Evolutionary conservation across 192 early-diverging fungal genomes (phyloP).

Genomic region (Gonapodya sp.): DNA sequence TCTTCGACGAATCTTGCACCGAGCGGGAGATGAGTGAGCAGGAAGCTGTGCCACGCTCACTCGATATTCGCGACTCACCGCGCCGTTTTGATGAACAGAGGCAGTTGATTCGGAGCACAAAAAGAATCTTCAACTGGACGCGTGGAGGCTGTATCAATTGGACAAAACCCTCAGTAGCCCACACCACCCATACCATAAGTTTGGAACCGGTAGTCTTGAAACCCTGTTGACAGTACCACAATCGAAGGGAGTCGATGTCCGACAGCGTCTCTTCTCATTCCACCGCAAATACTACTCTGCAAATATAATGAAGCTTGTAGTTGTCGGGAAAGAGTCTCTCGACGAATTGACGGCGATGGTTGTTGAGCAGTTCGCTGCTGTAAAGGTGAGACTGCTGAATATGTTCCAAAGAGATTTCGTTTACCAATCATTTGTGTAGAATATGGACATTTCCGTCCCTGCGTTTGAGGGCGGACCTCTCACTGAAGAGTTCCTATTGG

Average conservation of each 20-base stretch:
- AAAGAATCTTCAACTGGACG: slow-evolving; percentile 85
- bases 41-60: no score
- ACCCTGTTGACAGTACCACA: slow-evolving; percentile 63
- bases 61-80: no score
- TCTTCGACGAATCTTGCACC: slow-evolving; percentile 76
- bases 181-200: slow-evolving; percentile 74
- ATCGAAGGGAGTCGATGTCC: slow-evolving; percentile 61
- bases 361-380: slow-evolving; percentile 64
- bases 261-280: slow-evolving; percentile 76
- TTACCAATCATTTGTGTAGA: neutral
- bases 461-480: neutral
- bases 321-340: slow-evolving; percentile 80
- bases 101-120: slow-evolving; percentile 93
- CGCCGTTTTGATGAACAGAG: no score
- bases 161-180: slow-evolving; percentile 68
- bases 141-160: slow-evolving; percentile 82
- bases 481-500: neutral
- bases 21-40: slow-evolving; percentile 85
- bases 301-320: slow-evolving; percentile 88
- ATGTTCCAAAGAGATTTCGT: neutral
- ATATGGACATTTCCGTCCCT: neutral
- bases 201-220: slow-evolving; percentile 66
- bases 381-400: slow-evolving; percentile 24
- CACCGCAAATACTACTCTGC: slow-evolving; percentile 85
- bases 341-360: slow-evolving; percentile 77